These are phyloP conservation scores for Cryphonectria parasitica DNA, from an alignment of 2,329 filamentous ascomycete genomes.

Conservation along the genomic window DNA sequence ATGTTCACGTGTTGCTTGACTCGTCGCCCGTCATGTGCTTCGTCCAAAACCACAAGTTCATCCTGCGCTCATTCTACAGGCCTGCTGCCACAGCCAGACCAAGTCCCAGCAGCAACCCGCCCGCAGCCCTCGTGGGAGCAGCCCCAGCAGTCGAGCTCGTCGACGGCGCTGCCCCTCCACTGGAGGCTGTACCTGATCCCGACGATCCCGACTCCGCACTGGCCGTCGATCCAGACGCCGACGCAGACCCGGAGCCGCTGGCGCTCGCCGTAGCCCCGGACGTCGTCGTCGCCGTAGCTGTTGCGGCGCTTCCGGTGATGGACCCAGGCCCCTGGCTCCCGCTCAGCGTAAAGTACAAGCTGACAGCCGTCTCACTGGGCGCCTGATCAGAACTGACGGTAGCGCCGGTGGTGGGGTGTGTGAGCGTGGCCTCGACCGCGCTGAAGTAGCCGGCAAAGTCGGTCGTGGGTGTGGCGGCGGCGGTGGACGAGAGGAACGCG, in stretches of 20 bases:
- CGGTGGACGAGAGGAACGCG: constrained; percentile 23
- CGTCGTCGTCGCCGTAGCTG: constrained; percentile 38
- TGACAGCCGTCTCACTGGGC: constrained; percentile 44
- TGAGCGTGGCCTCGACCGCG: constrained; percentile 35
- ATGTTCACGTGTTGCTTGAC: not conserved
- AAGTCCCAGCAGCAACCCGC: constrained; percentile 1
- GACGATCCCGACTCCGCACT: not conserved
- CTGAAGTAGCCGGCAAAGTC: constrained; percentile 41
- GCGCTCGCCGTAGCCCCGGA: not conserved
- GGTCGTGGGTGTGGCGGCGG: constrained; percentile 41
- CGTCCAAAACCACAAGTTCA: not conserved
- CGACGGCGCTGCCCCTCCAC: constrained; percentile 1
- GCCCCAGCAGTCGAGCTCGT: not conserved
- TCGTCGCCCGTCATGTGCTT: not conserved
- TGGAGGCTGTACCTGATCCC: not conserved
- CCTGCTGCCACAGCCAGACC: constrained; percentile 7
- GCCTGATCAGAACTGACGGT: constrained; percentile 40
- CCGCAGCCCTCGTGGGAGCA: constrained; percentile 1
- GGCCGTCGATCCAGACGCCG: not conserved
- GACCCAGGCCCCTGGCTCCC: constrained; percentile 44
- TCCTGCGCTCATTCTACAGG: not conserved
- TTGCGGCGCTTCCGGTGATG: constrained; percentile 47
- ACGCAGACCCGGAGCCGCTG: not conserved
- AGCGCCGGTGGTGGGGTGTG: constrained; percentile 38
- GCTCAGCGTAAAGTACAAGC: constrained; percentile 47